These are phyloP conservation scores for Cryptococcus hybrid DNA, from an alignment of 1,284 basidiomycete species.

Conservation along the genomic window DNA sequence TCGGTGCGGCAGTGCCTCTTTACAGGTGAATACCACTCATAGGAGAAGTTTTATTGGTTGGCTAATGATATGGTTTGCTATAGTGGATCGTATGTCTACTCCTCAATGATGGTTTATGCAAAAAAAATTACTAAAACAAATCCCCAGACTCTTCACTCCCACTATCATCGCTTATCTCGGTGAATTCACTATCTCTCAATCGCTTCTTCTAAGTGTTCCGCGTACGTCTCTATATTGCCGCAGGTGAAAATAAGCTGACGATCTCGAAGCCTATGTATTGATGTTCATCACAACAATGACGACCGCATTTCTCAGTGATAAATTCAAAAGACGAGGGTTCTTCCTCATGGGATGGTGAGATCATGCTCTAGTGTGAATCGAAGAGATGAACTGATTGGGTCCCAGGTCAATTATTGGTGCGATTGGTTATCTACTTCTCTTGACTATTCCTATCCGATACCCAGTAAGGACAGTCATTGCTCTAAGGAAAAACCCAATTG, in stretches of 20 bases:
- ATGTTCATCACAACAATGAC: conserved; percentile 52
- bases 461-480: conserved; percentile 12
- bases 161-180: conserved; percentile 51
- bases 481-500: neutral
- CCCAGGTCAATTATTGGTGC: conserved; percentile 36
- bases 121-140: neutral
- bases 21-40: conserved; percentile 36
- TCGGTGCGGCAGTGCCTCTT: conserved; percentile 47
- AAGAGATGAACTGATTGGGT: conserved; percentile 38
- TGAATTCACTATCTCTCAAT: conserved; percentile 45
- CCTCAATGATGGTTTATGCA: neutral
- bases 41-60: conserved; percentile 13
- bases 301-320: conserved; percentile 50
- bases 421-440: conserved; percentile 52
- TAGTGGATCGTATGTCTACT: neutral
- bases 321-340: conserved; percentile 42
- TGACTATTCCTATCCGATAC: conserved; percentile 36
- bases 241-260: conserved; percentile 16
- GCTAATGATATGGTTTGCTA: conserved; percentile 15
- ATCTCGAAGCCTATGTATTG: conserved; percentile 51
- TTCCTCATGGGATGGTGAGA: conserved; percentile 52
- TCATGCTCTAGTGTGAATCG: conserved; percentile 12
- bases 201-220: conserved; percentile 49
- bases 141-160: conserved; percentile 51
- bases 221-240: conserved; percentile 2